phyloP scores from a whole-genome alignment of 169 alveolate species.

The Eimeria tenella region DNA sequence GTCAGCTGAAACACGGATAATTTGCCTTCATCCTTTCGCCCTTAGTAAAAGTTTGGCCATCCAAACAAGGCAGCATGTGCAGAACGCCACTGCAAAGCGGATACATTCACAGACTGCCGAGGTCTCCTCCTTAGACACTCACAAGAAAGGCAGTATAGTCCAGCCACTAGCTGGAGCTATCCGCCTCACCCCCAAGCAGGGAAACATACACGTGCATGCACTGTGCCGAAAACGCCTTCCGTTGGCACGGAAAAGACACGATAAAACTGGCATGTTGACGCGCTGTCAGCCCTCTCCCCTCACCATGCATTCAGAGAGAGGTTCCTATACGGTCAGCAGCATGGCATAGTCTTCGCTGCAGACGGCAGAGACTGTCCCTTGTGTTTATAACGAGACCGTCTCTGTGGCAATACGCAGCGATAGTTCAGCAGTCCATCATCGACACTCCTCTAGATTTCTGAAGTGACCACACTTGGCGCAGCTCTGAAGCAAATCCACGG shows the following conservation, averaged over 20 bases:
- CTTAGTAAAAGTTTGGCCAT: not conserved
- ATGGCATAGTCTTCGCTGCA: constrained; percentile 50
- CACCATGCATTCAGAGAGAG: constrained; percentile 36
- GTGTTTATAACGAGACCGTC: not conserved
- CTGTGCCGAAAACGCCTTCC: no score
- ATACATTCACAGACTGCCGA: constrained; percentile 8
- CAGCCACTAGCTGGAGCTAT: not conserved
- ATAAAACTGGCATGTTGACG: constrained; percentile 20
- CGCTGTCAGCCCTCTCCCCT: constrained; percentile 77
- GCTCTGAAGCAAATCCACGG: no score
- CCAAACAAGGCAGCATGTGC: no score
- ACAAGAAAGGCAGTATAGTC: constrained; percentile 40
- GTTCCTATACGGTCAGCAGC: constrained; percentile 72
- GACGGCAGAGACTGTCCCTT: constrained; percentile 65
- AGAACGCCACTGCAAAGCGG: no score
- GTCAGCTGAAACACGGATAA: constrained; percentile 55
- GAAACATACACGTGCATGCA: no score
- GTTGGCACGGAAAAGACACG: not conserved
- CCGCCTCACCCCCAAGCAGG: not conserved
- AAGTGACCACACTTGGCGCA: not conserved
- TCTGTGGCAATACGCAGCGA: constrained; percentile 22
- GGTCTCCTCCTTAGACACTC: constrained; percentile 34
- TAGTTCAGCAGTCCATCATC: not conserved
- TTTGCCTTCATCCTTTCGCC: not conserved
- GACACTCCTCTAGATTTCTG: not conserved